phyloP scores from a whole-genome alignment of 1,284 basidiomycete genomes.

The Cutaneotrichosporon cutaneum region DNA sequence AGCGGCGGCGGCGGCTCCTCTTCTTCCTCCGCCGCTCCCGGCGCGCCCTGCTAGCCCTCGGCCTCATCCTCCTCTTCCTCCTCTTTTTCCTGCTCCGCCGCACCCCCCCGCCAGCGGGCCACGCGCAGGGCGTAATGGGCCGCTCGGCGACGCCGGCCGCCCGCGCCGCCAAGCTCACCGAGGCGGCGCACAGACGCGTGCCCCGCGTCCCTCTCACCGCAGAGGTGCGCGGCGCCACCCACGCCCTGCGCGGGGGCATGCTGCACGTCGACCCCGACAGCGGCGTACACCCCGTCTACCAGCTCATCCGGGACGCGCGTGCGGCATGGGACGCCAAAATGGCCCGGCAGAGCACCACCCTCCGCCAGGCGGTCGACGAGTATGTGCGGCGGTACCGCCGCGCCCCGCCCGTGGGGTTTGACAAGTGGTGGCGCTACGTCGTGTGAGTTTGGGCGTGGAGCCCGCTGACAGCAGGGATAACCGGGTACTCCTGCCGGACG shows the following conservation, averaged over 20 bases:
- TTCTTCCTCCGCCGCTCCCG: neutral
- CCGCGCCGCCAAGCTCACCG: neutral
- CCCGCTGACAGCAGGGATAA: slow-evolving; percentile 45
- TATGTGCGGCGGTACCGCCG: slow-evolving; percentile 54
- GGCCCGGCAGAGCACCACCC: slow-evolving; percentile 58
- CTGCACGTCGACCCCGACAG: slow-evolving; percentile 30
- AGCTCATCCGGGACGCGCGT: slow-evolving; percentile 58
- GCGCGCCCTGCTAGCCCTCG: neutral
- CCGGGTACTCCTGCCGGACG: slow-evolving; percentile 55
- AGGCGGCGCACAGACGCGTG: neutral
- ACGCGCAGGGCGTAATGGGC: neutral
- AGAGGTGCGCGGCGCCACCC: slow-evolving; percentile 9
- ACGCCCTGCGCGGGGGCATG: slow-evolving; percentile 29
- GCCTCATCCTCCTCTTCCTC: neutral
- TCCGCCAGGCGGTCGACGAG: slow-evolving; percentile 59
- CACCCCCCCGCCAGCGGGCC: neutral
- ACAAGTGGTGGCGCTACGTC: slow-evolving; percentile 62
- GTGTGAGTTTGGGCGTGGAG: slow-evolving; percentile 34
- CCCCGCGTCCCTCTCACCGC: neutral
- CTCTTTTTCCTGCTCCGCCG: neutral
- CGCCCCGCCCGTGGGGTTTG: slow-evolving; percentile 60
- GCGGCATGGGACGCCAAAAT: slow-evolving; percentile 59
- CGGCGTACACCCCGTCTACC: slow-evolving; percentile 58
- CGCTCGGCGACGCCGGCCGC: neutral
- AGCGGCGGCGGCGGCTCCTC: neutral